Evolutionary conservation across 768 basidiomycete species (phyloP).

Genomic region (Lactifluus rugatus): DNA sequence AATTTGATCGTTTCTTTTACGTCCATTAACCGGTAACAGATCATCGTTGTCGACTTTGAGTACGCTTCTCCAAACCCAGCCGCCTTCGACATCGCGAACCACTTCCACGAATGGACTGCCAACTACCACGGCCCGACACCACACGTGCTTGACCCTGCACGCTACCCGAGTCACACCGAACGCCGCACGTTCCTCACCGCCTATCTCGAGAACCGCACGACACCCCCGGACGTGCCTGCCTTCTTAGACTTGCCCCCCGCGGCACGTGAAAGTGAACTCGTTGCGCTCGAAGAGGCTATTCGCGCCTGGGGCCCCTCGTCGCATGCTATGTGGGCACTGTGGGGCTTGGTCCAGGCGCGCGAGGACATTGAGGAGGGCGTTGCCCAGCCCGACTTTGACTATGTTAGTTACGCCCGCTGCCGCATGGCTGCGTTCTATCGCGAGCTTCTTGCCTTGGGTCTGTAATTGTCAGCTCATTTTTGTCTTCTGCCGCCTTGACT

Average conservation of each 20-base stretch:
- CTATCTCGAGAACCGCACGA: conserved; percentile 52
- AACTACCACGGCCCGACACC: conserved; percentile 71
- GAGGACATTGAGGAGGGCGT: conserved; percentile 56
- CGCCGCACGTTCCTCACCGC: conserved; percentile 78
- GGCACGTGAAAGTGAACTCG: conserved; percentile 37
- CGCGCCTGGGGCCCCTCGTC: conserved; percentile 82
- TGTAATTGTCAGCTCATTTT: conserved; percentile 11
- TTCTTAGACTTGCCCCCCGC: conserved; percentile 16
- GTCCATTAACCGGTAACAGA: conserved; percentile 33
- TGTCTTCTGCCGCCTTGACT: not conserved
- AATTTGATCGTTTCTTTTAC: conserved; percentile 16
- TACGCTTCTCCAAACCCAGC: conserved; percentile 90
- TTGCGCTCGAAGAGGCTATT: conserved; percentile 68
- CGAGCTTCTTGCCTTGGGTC: conserved; percentile 41
- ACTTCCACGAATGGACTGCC: conserved; percentile 96
- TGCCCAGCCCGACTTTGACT: conserved; percentile 76
- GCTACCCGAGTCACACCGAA: conserved; percentile 65
- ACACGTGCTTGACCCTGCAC: conserved; percentile 49
- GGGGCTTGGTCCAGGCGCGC: conserved; percentile 87
- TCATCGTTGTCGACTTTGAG: conserved; percentile 96
- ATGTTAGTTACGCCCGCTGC: conserved; percentile 68
- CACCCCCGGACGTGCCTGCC: conserved; percentile 20
- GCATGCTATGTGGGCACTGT: conserved; percentile 88
- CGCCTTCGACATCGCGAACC: conserved; percentile 93
- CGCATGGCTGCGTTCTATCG: conserved; percentile 56